These are phyloP conservation scores for Tulasnella sp. DNA, from an alignment of 768 basidiomycete genomes.

Conservation along the genomic window DNA sequence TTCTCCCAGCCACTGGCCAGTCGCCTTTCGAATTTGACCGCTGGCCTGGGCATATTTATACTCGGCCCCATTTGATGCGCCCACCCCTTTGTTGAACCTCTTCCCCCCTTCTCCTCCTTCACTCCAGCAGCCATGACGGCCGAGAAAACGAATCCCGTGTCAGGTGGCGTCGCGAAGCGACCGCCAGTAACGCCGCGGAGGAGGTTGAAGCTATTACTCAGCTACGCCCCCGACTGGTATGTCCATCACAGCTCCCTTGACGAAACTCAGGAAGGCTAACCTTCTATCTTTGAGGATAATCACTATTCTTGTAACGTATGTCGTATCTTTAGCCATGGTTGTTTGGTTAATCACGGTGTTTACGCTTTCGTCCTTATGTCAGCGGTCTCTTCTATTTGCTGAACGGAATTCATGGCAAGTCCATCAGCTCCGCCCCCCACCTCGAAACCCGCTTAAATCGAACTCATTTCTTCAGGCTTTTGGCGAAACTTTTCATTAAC, in stretches of 20 bases:
- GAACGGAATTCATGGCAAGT: conserved; percentile 50
- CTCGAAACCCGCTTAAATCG: not conserved
- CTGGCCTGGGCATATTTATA: not conserved
- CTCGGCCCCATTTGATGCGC: not conserved
- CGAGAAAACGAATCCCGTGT: not conserved
- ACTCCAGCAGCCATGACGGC: not conserved
- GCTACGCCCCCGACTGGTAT: conserved; percentile 73
- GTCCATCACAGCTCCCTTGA: conserved; percentile 24
- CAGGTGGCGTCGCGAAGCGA: not conserved
- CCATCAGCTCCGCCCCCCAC: not conserved
- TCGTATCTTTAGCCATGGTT: conserved; percentile 20
- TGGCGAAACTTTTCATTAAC: conserved; percentile 67
- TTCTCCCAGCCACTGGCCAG: not conserved
- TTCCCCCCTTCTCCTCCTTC: not conserved
- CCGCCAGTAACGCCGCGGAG: conserved; percentile 17
- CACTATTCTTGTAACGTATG: conserved; percentile 59
- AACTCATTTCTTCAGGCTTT: conserved; percentile 32
- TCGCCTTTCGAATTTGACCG: not conserved
- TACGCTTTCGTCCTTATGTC: not conserved
- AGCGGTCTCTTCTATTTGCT: conserved; percentile 59
- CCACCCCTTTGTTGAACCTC: not conserved
- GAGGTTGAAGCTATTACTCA: conserved; percentile 39
- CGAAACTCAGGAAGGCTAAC: not conserved
- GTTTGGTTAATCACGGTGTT: not conserved
- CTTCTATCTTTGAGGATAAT: conserved; percentile 44